phyloP scores from a whole-genome alignment of 768 basidiomycete genomes.

The Mycena polygramma region DNA sequence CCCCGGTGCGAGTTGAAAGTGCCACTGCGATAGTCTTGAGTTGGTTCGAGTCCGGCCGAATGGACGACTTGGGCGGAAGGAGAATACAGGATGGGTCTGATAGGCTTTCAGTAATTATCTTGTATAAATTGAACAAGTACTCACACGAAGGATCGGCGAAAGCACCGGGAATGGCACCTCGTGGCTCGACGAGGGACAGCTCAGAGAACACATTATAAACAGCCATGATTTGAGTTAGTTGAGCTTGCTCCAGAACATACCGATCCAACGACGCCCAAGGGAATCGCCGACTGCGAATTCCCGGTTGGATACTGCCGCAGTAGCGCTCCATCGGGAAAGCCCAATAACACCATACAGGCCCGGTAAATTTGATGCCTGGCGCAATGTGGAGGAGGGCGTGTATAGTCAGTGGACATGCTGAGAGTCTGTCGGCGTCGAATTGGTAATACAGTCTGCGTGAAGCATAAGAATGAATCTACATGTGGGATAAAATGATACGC shows the following conservation, averaged over 20 bases:
- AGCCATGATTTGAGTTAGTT: slow-evolving; percentile 48
- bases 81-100: no score
- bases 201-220: slow-evolving; percentile 36
- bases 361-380: slow-evolving; percentile 45
- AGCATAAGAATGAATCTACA: no score
- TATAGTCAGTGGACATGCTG: slow-evolving; percentile 47
- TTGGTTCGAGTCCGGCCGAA: no score
- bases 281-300: slow-evolving; percentile 45
- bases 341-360: slow-evolving; percentile 56
- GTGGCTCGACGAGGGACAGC: no score
- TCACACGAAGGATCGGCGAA: no score
- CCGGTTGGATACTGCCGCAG: slow-evolving; percentile 47
- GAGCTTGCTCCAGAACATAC: slow-evolving; percentile 45
- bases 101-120: no score
- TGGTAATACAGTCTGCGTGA: slow-evolving; percentile 43
- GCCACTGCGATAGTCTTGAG: no score
- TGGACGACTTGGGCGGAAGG: no score
- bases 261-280: slow-evolving; percentile 49
- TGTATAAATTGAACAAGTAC: no score
- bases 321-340: slow-evolving; percentile 56
- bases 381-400: slow-evolving; percentile 54
- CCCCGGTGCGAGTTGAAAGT: no score
- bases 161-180: no score
- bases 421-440: slow-evolving; percentile 36
- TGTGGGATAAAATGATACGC: neutral